Conservation (phyloP, 148 eudicot species). For the Nepenthes mirabilis region DNA sequence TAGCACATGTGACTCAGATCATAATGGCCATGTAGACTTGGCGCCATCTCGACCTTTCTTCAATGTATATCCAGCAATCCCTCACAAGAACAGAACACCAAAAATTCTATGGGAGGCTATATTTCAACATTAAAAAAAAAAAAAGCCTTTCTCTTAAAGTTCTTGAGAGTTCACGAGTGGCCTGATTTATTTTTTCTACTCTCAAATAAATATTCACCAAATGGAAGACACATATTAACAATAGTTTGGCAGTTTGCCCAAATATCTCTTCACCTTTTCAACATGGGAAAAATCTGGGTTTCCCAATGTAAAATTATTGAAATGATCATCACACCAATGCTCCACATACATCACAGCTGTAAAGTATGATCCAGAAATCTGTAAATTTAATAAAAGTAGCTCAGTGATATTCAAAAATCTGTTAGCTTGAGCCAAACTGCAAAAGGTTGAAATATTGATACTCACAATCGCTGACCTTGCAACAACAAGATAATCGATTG, state of each 20-base stretch:
- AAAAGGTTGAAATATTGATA: background rate
- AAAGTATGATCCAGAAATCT: conserved; percentile 87
- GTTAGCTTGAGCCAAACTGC: background rate
- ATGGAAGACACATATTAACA: background rate
- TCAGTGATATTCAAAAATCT: background rate
- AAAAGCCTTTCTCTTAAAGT: too few species aligned
- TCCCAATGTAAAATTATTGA: conserved; percentile 64
- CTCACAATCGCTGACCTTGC: conserved; percentile 92
- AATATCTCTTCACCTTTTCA: conserved; percentile 43
- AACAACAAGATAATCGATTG: conserved; percentile 66
- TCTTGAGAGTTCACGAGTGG: too few species aligned
- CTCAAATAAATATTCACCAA: too few species aligned
- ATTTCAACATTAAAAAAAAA: too few species aligned
- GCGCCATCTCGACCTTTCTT: too few species aligned
- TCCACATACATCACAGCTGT: conserved; percentile 95
- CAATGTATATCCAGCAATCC: too few species aligned
- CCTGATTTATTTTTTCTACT: too few species aligned
- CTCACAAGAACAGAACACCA: too few species aligned
- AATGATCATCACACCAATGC: conserved; percentile 94
- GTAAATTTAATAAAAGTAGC: conserved; percentile 1
- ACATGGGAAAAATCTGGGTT: conserved; percentile 82
- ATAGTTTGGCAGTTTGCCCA: background rate
- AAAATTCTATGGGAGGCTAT: too few species aligned
- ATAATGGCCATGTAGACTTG: too few species aligned
- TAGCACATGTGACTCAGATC: too few species aligned